These are phyloP conservation scores for Anisogramma anomala DNA, from an alignment of 2,329 filamentous ascomycete species.

Conservation along the genomic window DNA sequence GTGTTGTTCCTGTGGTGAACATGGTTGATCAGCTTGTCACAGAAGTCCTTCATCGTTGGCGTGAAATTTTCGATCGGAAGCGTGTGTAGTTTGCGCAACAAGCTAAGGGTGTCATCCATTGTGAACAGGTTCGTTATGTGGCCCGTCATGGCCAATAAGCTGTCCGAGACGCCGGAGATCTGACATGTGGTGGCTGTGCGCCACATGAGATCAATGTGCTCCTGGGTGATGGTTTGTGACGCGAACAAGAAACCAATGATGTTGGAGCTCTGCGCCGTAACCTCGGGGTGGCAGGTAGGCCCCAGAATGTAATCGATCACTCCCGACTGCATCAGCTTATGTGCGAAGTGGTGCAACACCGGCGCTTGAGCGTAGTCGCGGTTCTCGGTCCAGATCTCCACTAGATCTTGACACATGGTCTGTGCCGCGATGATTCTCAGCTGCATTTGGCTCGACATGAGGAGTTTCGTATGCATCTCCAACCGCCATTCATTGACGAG, in stretches of 20 bases:
- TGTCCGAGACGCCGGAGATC: constrained; percentile 73
- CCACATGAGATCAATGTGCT: constrained; percentile 75
- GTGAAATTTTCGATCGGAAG: constrained; percentile 55
- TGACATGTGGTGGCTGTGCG: constrained; percentile 68
- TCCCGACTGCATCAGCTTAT: constrained; percentile 56
- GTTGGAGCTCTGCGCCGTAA: constrained; percentile 70
- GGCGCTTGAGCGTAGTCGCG: constrained; percentile 31
- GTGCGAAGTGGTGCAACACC: constrained; percentile 55
- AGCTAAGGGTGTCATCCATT: constrained; percentile 43
- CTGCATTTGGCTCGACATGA: constrained; percentile 82
- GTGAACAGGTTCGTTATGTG: constrained; percentile 38
- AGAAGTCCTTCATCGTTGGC: constrained; percentile 48
- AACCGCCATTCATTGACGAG: constrained; percentile 59
- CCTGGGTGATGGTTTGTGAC: constrained; percentile 57
- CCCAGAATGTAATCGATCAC: constrained; percentile 81
- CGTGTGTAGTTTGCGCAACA: constrained; percentile 58
- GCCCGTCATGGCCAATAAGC: constrained; percentile 56
- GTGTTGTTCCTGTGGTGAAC: constrained; percentile 29
- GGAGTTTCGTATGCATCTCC: constrained; percentile 54
- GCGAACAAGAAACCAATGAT: constrained; percentile 80
- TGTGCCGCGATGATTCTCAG: constrained; percentile 68
- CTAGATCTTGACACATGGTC: constrained; percentile 60
- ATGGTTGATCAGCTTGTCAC: constrained; percentile 42
- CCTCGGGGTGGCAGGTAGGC: constrained; percentile 81
- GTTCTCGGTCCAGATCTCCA: constrained; percentile 51